Percentiles rank a stretch among this genome's conserved stretches.
Conservation (phyloP, 140 eudicot genomes). For the Stevia rebaudiana region DNA sequence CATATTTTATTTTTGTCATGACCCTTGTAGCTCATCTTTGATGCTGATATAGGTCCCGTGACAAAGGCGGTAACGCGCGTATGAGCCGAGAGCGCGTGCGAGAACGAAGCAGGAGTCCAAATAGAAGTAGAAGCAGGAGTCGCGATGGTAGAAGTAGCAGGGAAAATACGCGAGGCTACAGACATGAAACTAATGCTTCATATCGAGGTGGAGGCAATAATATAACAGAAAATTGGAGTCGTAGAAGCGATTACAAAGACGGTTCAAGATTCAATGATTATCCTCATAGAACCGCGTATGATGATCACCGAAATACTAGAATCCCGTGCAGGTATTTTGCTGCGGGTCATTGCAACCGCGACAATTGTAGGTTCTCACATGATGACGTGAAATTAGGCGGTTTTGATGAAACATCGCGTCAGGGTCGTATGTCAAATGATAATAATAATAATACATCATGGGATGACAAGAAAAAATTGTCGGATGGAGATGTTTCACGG, state of each 20-base stretch:
- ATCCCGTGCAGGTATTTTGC: conserved; percentile 55
- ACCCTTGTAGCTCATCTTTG: neutral
- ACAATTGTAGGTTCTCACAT: conserved; percentile 70
- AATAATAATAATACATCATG: neutral
- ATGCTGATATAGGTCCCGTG: conserved; percentile 15
- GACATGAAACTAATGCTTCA: conserved; percentile 35
- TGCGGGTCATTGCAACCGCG: conserved; percentile 61
- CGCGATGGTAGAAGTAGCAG: conserved; percentile 24
- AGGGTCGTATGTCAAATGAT: conserved; percentile 17
- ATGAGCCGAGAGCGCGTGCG: conserved; percentile 15
- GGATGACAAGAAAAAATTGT: neutral
- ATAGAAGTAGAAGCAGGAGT: conserved; percentile 33
- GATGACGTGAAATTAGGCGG: conserved; percentile 29
- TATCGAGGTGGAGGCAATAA: conserved; percentile 38
- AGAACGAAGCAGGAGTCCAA: conserved; percentile 29
- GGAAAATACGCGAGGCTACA: conserved; percentile 40
- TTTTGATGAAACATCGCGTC: conserved; percentile 14
- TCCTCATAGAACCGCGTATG: conserved; percentile 21
- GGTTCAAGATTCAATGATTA: conserved; percentile 30
- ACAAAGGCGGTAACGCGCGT: conserved; percentile 17
- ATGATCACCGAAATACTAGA: conserved; percentile 32
- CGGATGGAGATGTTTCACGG: neutral
- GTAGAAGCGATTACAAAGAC: conserved; percentile 14
- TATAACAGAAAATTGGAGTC: conserved; percentile 19
- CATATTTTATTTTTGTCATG: neutral